phyloP scores from a whole-genome alignment of 352 stramenopile species.

The Globisporangium echinulatum region DNA sequence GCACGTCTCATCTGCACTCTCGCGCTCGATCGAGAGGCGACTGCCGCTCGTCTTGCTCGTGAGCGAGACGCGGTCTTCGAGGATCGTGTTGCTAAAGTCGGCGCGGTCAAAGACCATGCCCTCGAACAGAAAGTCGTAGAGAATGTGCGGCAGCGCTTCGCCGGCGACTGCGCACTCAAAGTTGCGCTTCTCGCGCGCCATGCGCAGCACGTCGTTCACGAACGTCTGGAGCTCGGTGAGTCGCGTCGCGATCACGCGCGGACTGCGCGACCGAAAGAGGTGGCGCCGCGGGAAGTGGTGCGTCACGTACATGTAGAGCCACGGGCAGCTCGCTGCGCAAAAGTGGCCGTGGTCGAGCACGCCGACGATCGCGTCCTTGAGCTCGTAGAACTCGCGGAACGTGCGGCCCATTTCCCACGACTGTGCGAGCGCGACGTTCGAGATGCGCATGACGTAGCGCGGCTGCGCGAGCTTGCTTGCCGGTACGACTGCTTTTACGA shows the following conservation, averaged over 20 bases:
- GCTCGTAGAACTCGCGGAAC: constrained; percentile 74
- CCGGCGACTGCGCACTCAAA: constrained; percentile 54
- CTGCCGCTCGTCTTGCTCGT: constrained; percentile 9
- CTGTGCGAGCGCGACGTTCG: constrained; percentile 53
- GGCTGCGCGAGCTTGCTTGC: constrained; percentile 60
- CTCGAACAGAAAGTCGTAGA: constrained; percentile 80
- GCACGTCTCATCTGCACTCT: constrained; percentile 29
- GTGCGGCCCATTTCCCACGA: constrained; percentile 77
- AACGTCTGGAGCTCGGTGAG: constrained; percentile 63
- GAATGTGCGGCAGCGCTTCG: constrained; percentile 49
- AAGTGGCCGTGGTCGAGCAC: constrained; percentile 75
- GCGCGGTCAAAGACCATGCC: constrained; percentile 74
- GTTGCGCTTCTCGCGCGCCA: constrained; percentile 56
- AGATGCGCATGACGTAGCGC: constrained; percentile 77
- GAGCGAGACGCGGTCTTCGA: constrained; percentile 55
- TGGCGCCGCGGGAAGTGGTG: constrained; percentile 74
- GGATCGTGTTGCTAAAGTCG: constrained; percentile 48
- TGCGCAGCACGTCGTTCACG: constrained; percentile 51
- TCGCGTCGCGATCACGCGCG: constrained; percentile 52
- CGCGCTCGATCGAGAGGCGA: constrained; percentile 14
- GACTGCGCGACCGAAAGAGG: constrained; percentile 63
- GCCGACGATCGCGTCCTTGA: constrained; percentile 55
- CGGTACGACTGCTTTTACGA: constrained; percentile 71
- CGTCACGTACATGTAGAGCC: constrained; percentile 75
- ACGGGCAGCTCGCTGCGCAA: constrained; percentile 75